Conservation (phyloP, 106 monocot species). For the Phalaenopsis aphrodite region DNA sequence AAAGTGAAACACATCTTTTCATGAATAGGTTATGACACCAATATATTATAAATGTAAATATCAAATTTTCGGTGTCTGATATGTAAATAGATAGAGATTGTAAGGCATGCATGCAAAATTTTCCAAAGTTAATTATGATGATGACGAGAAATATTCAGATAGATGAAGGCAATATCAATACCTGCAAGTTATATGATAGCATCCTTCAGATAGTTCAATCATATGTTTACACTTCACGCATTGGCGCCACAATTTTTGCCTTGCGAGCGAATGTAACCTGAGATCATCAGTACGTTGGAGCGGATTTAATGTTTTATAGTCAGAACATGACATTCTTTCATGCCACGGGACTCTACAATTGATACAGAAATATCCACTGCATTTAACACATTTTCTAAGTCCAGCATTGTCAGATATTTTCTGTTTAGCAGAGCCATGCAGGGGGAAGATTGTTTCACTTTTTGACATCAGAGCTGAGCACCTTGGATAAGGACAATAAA, state of each 20-base stretch:
- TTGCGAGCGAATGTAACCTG: conserved; percentile 63
- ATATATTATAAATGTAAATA: no score
- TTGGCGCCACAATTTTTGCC: conserved; percentile 58
- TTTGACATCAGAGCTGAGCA: conserved; percentile 87
- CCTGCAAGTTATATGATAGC: conserved; percentile 96
- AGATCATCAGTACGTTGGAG: conserved; percentile 43
- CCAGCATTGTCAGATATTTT: conserved; percentile 13
- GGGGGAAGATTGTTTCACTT: conserved; percentile 35
- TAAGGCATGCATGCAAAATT: no score
- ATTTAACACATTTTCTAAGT: conserved; percentile 69
- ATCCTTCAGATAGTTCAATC: conserved; percentile 92
- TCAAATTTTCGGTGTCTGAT: no score
- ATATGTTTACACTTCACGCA: conserved; percentile 83
- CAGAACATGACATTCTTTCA: conserved; percentile 45
- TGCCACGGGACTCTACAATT: conserved; percentile 89
- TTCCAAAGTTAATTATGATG: not conserved
- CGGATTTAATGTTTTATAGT: conserved; percentile 48
- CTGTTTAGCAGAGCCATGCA: conserved; percentile 35
- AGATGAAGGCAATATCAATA: conserved; percentile 13
- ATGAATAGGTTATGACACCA: no score
- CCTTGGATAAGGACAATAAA: conserved; percentile 86
- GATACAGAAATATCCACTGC: conserved; percentile 57
- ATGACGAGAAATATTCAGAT: not conserved
- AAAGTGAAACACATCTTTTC: no score
- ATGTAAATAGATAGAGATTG: no score